These are phyloP conservation scores for Sporothrix sp. DNA, from an alignment of 2,329 filamentous ascomycete species.

Conservation along the genomic window DNA sequence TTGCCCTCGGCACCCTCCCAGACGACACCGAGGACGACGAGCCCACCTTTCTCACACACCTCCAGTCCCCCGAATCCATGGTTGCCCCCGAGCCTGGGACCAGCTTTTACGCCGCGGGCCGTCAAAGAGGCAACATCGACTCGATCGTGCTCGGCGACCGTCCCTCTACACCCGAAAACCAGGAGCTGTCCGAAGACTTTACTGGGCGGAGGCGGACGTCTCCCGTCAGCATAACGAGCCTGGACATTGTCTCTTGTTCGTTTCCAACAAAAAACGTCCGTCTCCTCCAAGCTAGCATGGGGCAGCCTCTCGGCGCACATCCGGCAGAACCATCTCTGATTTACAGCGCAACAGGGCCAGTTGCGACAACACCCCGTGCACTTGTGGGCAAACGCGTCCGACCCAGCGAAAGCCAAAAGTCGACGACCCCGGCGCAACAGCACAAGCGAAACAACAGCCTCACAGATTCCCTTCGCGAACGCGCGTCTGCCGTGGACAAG, in stretches of 20 bases:
- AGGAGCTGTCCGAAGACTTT: constrained; percentile 17
- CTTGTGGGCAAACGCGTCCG: constrained; percentile 50
- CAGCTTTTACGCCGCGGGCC: constrained; percentile 29
- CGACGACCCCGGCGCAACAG: constrained; percentile 29
- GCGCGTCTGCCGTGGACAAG: constrained; percentile 38
- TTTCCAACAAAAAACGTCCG: constrained; percentile 46
- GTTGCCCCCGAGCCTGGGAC: neutral
- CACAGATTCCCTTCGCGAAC: constrained; percentile 72
- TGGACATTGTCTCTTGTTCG: constrained; percentile 54
- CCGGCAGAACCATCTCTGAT: constrained; percentile 44
- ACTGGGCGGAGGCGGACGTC: constrained; percentile 34
- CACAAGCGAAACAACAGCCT: constrained; percentile 85
- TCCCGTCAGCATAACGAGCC: constrained; percentile 47
- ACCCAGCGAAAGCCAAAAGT: constrained; percentile 25
- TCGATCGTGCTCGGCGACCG: constrained; percentile 35
- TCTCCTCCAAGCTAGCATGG: constrained; percentile 29
- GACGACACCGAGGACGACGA: constrained; percentile 32
- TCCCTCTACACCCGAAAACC: constrained; percentile 38
- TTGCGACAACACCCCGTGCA: constrained; percentile 49
- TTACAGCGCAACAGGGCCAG: constrained; percentile 37
- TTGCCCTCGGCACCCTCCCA: constrained; percentile 36
- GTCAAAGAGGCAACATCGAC: constrained; percentile 35
- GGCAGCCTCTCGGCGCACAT: constrained; percentile 41
- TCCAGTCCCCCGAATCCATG: constrained; percentile 14
- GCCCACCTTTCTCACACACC: constrained; percentile 28